Percentiles rank a stretch among this genome's conserved stretches.
These are phyloP conservation scores for Xylaria bambusicola DNA, from an alignment of 495 filamentous ascomycete genomes.

Conservation along the genomic window DNA sequence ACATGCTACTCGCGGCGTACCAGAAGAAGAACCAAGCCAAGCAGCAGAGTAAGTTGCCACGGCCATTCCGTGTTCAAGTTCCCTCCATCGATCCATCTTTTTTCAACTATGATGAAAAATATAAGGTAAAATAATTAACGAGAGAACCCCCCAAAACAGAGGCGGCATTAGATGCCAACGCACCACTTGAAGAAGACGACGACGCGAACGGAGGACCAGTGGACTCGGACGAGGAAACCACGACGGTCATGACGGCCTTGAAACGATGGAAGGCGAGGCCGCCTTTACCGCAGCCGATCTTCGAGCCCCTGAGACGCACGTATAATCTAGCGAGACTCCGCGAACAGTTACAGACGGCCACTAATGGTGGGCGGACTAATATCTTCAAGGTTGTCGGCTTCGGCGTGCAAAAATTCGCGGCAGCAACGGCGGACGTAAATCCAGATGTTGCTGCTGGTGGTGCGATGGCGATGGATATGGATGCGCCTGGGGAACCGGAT, in stretches of 20 bases:
- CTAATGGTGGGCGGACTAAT: conserved; percentile 56
- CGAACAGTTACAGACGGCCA: conserved; percentile 82
- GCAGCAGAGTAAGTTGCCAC: conserved; percentile 86
- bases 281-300: conserved; percentile 62
- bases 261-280: conserved; percentile 73
- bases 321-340: conserved; percentile 85
- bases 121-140: too few relatives aligned
- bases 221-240: conserved; percentile 91
- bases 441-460: too few relatives aligned
- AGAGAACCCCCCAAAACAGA: conserved; percentile 56
- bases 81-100: too few relatives aligned
- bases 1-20: conserved; percentile 89
- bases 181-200: conserved; percentile 85
- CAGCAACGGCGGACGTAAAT: too few relatives aligned
- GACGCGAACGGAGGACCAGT: conserved; percentile 70
- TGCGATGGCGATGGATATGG: conserved; percentile 37
- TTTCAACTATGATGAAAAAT: too few relatives aligned
- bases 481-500: conserved; percentile 51
- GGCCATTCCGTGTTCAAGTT: too few relatives aligned
- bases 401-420: conserved; percentile 50
- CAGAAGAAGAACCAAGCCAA: conserved; percentile 99
- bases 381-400: conserved; percentile 55
- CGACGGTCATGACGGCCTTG: conserved; percentile 82
- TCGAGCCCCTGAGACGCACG: conserved; percentile 66
- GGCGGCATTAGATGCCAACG: conserved; percentile 90